phyloP scores from a whole-genome alignment of 495 filamentous ascomycete genomes.

The Pseudevernia furfuracea region DNA sequence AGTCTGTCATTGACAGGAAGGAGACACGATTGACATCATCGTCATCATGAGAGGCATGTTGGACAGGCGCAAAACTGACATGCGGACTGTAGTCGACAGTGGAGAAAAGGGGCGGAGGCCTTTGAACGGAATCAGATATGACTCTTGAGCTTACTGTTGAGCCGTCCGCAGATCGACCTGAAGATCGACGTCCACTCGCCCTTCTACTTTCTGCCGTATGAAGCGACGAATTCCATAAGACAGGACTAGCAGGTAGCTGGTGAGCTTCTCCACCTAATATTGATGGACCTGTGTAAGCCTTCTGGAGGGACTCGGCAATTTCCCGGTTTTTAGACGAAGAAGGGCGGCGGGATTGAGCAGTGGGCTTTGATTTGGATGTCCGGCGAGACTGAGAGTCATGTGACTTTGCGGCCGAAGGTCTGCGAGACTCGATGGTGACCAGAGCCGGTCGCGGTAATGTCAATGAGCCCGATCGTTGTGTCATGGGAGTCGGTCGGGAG shows the following conservation, averaged over 20 bases:
- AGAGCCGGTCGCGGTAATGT: constrained; percentile 17
- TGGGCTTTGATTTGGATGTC: constrained; percentile 9
- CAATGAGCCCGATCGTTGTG: constrained; percentile 6
- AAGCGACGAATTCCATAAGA: constrained; percentile 4
- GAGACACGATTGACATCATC: constrained; percentile 22
- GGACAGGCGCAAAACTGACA: constrained; percentile 12
- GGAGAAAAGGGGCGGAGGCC: constrained; percentile 20
- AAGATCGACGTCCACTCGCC: constrained; percentile 16
- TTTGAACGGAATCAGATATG: constrained; percentile 19
- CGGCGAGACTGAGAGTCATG: constrained; percentile 10
- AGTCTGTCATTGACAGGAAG: constrained; percentile 20
- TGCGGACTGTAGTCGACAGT: constrained; percentile 18
- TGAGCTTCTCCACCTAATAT: constrained; percentile 12
- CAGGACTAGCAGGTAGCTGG: constrained; percentile 15
- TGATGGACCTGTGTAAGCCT: constrained; percentile 21
- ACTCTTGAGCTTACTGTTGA: constrained; percentile 17
- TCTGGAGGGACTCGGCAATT: constrained; percentile 24
- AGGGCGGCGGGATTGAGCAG: constrained; percentile 8
- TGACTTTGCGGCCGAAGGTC: constrained; percentile 15
- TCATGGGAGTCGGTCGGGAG: not conserved
- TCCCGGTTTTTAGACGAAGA: constrained; percentile 12
- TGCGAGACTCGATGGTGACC: constrained; percentile 17
- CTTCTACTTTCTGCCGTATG: constrained; percentile 13
- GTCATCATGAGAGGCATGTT: not conserved
- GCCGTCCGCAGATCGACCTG: constrained; percentile 13